A percentile compares a stretch with the other conserved stretches of the same genome.
Conservation (phyloP, 1,139 yeast genomes). For the Debaryomycetaceae sp. region DNA sequence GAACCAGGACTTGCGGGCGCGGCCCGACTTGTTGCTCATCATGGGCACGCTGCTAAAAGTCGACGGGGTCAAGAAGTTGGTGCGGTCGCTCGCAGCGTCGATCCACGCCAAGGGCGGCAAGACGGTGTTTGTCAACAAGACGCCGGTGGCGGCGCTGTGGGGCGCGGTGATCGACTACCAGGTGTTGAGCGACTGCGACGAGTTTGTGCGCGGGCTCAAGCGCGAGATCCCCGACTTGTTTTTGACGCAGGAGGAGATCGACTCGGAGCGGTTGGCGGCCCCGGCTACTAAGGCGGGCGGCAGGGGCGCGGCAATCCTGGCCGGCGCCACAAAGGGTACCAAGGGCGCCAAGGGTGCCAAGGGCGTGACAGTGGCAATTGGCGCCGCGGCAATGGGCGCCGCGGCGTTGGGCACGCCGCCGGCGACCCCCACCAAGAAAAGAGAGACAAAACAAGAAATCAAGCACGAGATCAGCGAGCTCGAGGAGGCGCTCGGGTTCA, state of each 20-base stretch:
- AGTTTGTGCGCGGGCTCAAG: conserved; percentile 58
- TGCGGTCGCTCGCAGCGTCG: conserved; percentile 51
- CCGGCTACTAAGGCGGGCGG: conserved; percentile 9
- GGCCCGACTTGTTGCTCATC: conserved; percentile 63
- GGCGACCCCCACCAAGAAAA: conserved; percentile 12
- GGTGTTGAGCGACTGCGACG: conserved; percentile 76
- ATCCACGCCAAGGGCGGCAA: conserved; percentile 60
- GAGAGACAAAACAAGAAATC: conserved; percentile 5
- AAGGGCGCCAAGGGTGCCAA: no score
- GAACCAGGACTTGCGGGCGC: conserved; percentile 47
- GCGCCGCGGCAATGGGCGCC: not conserved
- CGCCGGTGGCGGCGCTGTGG: conserved; percentile 50
- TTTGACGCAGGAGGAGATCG: conserved; percentile 49
- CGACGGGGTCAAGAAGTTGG: conserved; percentile 66
- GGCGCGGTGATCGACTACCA: conserved; percentile 62
- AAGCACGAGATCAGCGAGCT: conserved; percentile 6
- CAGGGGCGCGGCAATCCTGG: no score
- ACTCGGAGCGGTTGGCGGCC: conserved; percentile 34
- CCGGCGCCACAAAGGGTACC: no score
- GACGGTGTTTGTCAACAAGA: conserved; percentile 61
- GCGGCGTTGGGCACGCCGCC: conserved; percentile 11
- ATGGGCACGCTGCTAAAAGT: conserved; percentile 78
- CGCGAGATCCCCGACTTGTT: conserved; percentile 55
- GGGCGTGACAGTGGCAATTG: no score
- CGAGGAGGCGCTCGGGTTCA: not conserved